phyloP scores from a whole-genome alignment of 805 yeast species.

The Schizosaccharomyces octosporus region DNA sequence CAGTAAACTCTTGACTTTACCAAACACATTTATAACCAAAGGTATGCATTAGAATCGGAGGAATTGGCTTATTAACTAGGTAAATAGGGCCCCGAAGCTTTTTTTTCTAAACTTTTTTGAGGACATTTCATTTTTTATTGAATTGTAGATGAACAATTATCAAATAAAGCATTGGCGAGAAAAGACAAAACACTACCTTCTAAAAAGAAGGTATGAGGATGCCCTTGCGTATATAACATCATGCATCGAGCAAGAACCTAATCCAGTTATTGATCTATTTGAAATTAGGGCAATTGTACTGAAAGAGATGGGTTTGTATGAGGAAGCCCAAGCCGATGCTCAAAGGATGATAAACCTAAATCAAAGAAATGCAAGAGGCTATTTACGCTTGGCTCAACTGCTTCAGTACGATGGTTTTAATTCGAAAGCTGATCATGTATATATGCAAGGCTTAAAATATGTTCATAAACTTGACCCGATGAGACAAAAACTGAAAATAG shows the following conservation, averaged over 20 bases:
- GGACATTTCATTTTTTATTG: no score
- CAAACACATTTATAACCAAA: no score
- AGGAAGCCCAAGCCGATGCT: background rate
- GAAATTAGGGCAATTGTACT: background rate
- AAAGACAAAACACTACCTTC: background rate
- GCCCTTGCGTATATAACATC: background rate
- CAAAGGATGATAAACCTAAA: background rate
- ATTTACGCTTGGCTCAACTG: background rate
- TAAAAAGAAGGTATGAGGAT: background rate
- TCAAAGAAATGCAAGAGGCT: background rate
- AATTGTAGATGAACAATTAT: background rate
- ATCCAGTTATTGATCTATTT: background rate
- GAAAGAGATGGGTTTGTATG: background rate
- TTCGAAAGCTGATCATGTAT: background rate
- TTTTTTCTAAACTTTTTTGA: no score
- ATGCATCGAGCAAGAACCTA: background rate
- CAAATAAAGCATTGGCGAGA: background rate
- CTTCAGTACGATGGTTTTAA: background rate
- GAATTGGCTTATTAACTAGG: no score
- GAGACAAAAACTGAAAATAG: background rate
- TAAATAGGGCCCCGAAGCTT: no score
- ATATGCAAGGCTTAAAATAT: background rate
- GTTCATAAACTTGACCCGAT: slow-evolving; percentile 1
- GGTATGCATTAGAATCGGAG: no score
- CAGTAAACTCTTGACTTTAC: no score